phyloP scores from a whole-genome alignment of 1,284 basidiomycete species.

The Moniliophthora roreri region DNA sequence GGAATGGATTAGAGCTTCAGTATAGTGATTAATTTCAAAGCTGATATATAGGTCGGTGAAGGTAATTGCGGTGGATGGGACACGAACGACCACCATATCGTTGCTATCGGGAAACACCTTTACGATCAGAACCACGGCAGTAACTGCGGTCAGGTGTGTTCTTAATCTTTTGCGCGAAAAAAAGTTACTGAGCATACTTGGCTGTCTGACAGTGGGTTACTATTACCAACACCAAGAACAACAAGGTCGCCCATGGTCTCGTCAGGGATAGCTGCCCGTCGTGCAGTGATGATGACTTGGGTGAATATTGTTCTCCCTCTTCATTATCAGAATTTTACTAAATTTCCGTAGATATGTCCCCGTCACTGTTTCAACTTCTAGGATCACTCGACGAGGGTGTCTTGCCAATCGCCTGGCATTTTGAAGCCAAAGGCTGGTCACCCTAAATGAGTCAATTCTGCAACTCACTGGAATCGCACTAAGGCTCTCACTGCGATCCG shows the following conservation, averaged over 20 bases:
- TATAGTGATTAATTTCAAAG: no score
- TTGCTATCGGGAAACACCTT: slow-evolving; percentile 11
- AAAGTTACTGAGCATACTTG: neutral
- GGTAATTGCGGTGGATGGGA: slow-evolving; percentile 18
- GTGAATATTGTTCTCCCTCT: neutral
- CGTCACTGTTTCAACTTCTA: slow-evolving; percentile 8
- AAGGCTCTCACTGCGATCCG: no score
- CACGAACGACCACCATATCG: slow-evolving; percentile 14
- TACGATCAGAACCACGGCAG: slow-evolving; percentile 10
- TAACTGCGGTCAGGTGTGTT: slow-evolving; percentile 14
- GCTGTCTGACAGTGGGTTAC: slow-evolving; percentile 3
- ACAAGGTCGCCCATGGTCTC: slow-evolving; percentile 7
- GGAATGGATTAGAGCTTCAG: no score
- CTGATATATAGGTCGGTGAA: no score
- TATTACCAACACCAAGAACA: slow-evolving; percentile 7
- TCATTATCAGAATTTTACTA: neutral
- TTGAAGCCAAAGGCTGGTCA: slow-evolving; percentile 11
- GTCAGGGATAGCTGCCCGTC: slow-evolving; percentile 12
- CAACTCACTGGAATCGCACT: neutral
- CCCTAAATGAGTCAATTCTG: neutral
- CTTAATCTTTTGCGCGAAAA: no score
- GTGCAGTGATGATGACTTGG: slow-evolving; percentile 10
- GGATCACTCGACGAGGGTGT: slow-evolving; percentile 5
- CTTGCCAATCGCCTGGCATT: slow-evolving; percentile 12
- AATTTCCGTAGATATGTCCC: slow-evolving; percentile 13